phyloP scores from a whole-genome alignment of 495 filamentous ascomycete species.

The Neurospora africana region DNA sequence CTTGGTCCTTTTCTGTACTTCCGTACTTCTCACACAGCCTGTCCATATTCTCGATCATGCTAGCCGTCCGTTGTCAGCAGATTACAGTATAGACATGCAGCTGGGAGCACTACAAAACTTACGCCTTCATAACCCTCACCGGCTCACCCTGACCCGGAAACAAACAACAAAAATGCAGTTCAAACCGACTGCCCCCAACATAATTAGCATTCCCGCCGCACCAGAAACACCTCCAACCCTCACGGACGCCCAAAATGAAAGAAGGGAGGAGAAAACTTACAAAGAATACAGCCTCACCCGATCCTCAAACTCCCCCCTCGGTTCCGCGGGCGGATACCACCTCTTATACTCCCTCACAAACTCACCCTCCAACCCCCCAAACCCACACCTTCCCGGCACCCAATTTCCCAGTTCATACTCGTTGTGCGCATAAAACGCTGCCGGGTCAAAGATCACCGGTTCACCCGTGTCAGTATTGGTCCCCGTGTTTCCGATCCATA shows the following conservation, averaged over 20 bases:
- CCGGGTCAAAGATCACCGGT: slow-evolving; percentile 35
- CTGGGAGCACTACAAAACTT: background rate
- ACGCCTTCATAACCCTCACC: background rate
- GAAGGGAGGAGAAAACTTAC: background rate
- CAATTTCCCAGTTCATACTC: slow-evolving; percentile 11
- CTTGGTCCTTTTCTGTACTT: background rate
- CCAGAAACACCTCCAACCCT: background rate
- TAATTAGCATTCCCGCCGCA: background rate
- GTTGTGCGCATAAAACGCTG: slow-evolving; percentile 26
- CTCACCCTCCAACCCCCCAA: background rate
- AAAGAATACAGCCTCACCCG: background rate
- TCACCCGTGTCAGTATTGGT: slow-evolving; percentile 19
- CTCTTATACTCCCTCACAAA: background rate
- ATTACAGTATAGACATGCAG: too few species aligned
- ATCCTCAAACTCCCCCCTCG: background rate
- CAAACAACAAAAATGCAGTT: background rate
- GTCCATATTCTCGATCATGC: background rate
- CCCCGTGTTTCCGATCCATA: slow-evolving; percentile 38
- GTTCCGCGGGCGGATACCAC: background rate
- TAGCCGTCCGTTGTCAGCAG: background rate
- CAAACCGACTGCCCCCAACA: background rate
- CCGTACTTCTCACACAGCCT: background rate
- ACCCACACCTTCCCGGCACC: background rate
- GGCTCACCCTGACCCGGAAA: background rate
- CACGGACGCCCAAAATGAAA: too few species aligned